phyloP scores from a whole-genome alignment of 306 rosid genomes.

The Acacia acuminata region DNA sequence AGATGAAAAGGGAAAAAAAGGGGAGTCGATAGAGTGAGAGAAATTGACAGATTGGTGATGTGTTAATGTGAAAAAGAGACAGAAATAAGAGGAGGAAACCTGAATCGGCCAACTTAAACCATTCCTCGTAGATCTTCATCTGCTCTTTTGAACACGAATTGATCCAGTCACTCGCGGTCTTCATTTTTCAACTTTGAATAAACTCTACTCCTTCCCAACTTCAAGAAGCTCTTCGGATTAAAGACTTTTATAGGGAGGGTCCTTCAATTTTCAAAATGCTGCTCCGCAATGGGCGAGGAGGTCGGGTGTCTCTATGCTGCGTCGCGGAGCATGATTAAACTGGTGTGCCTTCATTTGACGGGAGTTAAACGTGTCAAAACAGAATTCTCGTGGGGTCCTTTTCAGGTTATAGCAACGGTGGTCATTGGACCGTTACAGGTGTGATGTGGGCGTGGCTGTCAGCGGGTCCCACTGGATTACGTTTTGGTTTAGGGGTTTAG shows the following conservation, averaged over 20 bases:
- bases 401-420: not conserved
- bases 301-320: not conserved
- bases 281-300: not conserved
- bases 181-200: slow-evolving; percentile 44
- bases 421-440: not conserved
- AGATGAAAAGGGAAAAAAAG: not conserved
- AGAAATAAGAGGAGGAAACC: slow-evolving; percentile 34
- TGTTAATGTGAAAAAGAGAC: not conserved
- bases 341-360: not conserved
- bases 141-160: slow-evolving; percentile 58
- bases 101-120: slow-evolving; percentile 88
- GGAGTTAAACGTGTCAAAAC: slow-evolving; percentile 4
- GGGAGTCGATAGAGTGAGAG: not conserved
- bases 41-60: not conserved
- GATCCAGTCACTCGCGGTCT: slow-evolving; percentile 44
- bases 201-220: not conserved
- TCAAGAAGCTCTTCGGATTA: no score
- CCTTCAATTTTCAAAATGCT: not conserved
- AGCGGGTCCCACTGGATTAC: slow-evolving; percentile 10
- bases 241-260: not conserved
- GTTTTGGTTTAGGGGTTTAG: not conserved
- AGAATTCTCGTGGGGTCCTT: slow-evolving; percentile 20
- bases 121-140: slow-evolving; percentile 63
- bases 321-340: not conserved
- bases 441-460: not conserved